Evolutionary conservation across 169 alveolate species (phyloP).

Genomic region (Cystoisospora suis): DNA sequence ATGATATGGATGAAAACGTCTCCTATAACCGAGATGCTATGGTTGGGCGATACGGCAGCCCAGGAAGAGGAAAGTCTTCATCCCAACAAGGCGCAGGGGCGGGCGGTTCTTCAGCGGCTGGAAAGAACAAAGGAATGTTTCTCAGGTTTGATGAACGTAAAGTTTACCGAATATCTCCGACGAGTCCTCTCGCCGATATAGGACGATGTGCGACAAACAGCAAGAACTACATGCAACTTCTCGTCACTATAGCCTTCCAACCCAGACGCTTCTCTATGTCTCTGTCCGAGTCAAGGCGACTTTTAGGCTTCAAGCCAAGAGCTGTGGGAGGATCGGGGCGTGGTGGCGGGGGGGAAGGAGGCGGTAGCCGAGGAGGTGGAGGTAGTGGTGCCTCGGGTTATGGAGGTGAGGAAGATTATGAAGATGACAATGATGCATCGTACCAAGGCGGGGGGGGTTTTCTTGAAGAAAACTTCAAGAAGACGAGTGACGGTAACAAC

Average conservation of each 20-base stretch:
- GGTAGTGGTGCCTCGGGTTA: neutral
- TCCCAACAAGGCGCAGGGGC: neutral
- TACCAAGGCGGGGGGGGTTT: neutral
- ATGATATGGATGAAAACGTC: neutral
- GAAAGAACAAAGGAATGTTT: neutral
- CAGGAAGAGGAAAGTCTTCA: neutral
- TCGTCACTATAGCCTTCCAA: neutral
- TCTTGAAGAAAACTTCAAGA: neutral
- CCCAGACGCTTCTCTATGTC: neutral
- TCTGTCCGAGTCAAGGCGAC: neutral
- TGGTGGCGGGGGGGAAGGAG: too few species aligned
- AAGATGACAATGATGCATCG: neutral
- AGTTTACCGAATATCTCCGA: neutral
- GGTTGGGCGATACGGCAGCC: neutral
- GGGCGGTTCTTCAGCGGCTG: neutral
- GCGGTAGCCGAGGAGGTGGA: neutral
- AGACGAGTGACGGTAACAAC: too few species aligned
- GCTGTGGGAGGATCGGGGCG: neutral
- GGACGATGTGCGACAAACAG: slow-evolving; percentile 11
- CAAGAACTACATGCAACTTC: slow-evolving; percentile 21
- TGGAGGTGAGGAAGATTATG: neutral
- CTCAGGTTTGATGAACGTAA: neutral
- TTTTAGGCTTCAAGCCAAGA: neutral
- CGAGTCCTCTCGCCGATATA: neutral
- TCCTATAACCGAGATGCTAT: neutral